phyloP scores from a whole-genome alignment of 352 stramenopile genomes.

The Elongisporangium senticosum region DNA sequence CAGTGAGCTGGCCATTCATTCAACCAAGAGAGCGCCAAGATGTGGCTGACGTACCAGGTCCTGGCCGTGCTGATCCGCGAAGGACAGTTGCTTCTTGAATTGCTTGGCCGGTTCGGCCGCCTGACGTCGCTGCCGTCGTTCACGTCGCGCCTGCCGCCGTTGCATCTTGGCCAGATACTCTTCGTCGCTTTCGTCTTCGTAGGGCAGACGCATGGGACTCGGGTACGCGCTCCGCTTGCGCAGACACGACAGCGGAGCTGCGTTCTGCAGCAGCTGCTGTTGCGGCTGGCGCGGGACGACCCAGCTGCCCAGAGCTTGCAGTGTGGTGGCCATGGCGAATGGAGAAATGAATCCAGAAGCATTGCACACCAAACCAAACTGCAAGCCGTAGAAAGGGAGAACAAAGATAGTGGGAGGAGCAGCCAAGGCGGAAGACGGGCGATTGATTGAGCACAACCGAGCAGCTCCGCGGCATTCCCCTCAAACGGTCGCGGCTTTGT shows the following conservation, averaged over 20 bases:
- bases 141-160: conserved; percentile 13
- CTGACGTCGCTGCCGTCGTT: conserved; percentile 11
- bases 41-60: conserved; percentile 24
- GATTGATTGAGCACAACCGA: neutral
- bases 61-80: conserved; percentile 49
- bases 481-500: neutral
- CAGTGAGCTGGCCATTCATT: neutral
- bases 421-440: neutral
- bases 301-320: neutral
- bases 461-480: neutral
- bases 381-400: neutral
- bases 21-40: neutral
- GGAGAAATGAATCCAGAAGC: neutral
- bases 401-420: neutral
- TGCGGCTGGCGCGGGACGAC: neutral
- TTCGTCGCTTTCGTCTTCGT: neutral
- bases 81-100: conserved; percentile 52
- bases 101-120: conserved; percentile 24
- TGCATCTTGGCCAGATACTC: conserved; percentile 1
- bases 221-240: conserved; percentile 47
- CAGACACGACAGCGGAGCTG: conserved; percentile 22
- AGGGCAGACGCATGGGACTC: neutral
- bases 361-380: neutral
- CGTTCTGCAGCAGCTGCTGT: conserved; percentile 5
- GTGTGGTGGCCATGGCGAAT: neutral